Evolutionary conservation across 306 rosid genomes (phyloP), one percentile per base, ranked within the genome.

Genomic region (Prunus armeniaca): DNA sequence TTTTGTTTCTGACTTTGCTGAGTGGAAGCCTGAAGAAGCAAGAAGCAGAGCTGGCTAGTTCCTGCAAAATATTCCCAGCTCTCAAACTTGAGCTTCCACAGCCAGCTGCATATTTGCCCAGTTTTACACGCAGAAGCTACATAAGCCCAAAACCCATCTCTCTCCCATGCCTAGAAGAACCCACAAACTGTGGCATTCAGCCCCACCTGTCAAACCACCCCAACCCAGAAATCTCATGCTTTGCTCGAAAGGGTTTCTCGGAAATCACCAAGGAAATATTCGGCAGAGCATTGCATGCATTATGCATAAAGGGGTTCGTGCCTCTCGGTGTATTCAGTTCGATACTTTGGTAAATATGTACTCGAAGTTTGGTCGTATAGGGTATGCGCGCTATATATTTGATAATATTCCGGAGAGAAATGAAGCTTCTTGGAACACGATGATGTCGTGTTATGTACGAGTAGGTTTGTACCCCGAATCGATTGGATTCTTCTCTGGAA

Each of bases 361-460:
- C 81, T 87, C 89, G 0, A 92, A 80, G 84, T 76, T 90, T 67
- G 92, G 88, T 17, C 69, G 65, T 32, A 73, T 92, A 19, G 56
- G 41, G 4, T 67, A 82, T 46, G 98, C 97, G 8, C 89, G 87
- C 2, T 20, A 74, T 5, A 76, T 89, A 77, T 92, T 95, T 67
- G 96, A 92, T 79, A 65, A 72, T 75, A 88, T 92, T 83, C 30
- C 34, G 9, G 83, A 88, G 14, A 92, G 86, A 73, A 89, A 95
- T 67, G 96, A 92, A 79, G 92, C 96, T 56, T 92, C 97, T 49
- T 90, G 98, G 97, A 95, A 87, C 74, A 92, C 84, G 78, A 88
- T 95, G 96, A 95, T 90, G 85, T 89, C 97, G 3, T 88, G 92
- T 57, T 87, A 86, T 63, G 96, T 90, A 54, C 81, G 89, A 43